Evolutionary conservation across 1,139 yeast species (phyloP), one percentile per base, ranked within the genome.

Genomic region (Nadsonia starkeyi-henricii): DNA sequence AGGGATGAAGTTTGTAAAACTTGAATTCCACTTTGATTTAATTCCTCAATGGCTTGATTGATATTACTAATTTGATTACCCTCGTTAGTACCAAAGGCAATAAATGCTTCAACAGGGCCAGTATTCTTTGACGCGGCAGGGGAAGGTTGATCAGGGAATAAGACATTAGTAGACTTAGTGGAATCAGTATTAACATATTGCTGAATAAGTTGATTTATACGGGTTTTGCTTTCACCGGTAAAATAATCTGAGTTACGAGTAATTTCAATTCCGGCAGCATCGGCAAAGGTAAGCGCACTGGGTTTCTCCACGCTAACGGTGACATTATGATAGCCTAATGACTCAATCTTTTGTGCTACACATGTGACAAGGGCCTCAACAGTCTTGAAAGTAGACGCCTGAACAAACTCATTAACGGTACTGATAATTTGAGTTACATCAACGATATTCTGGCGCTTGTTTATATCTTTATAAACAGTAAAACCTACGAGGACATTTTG

Each of bases 51-150:
- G 0, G 96, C 82, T n/a, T 58, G 56, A 15, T 66, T 57, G 45
- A 91, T 81, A 58, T 85, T 81, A 2, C 62, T 63, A 7, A 85
- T 62, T 46, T 82, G 81, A 54, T 83, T 71, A 0, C 97, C 97
- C 46, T 76, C 68, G 58, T 91, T 91, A 19, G 95, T 80, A 0
- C 99, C 99, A 67, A 91, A 83, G 0, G 96, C 96, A 49, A 91
- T 63, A 61, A 70, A 88, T 0, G 78, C 95, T 0, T 68, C 70
- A 58, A 84, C 88, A 20, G 33, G 23, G 7, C 52, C 55, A n/a
- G 51, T 47, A 15, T 52, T 52, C n/a, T n/a, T n/a, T 51, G 56
- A 1, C 62, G 62, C 51, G 54, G 57, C 39, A 52, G 52, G 2
- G 55, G 51, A 5, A 28, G 48, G 48, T 26, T 42, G 20, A 13